A percentile compares a stretch with the other conserved stretches of the same genome.
phyloP scores from a whole-genome alignment of 768 basidiomycete genomes.

The Terana coerulea region DNA sequence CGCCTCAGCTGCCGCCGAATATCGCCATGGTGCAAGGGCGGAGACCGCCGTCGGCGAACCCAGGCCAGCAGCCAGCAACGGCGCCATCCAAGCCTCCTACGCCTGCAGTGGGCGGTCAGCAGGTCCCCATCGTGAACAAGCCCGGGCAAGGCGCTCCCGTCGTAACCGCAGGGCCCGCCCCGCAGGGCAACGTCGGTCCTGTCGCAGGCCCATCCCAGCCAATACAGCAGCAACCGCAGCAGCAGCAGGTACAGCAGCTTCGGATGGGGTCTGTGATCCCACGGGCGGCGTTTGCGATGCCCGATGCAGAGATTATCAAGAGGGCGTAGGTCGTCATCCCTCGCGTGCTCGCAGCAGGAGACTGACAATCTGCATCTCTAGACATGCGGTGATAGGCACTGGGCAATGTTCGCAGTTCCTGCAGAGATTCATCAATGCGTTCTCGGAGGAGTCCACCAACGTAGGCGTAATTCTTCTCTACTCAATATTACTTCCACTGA shows the following conservation, averaged over 20 bases:
- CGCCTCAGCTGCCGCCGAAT: conserved; percentile 31
- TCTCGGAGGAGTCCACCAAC: too few species aligned
- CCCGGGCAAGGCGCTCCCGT: neutral
- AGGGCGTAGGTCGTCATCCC: too few species aligned
- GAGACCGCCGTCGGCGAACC: conserved; percentile 7
- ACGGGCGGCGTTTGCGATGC: too few species aligned
- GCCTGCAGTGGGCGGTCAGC: neutral
- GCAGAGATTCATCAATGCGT: too few species aligned
- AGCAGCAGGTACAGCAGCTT: conserved; percentile 1
- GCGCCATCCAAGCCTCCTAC: conserved; percentile 7
- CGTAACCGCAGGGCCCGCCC: conserved; percentile 10
- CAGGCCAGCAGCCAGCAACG: neutral
- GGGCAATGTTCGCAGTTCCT: too few species aligned
- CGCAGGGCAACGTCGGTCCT: conserved; percentile 7
- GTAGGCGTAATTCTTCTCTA: too few species aligned
- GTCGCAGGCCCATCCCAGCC: neutral
- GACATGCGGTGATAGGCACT: too few species aligned
- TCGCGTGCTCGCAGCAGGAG: too few species aligned
- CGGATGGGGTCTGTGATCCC: neutral
- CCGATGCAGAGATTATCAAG: too few species aligned
- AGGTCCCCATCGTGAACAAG: conserved; percentile 1
- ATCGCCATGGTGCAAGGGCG: conserved; percentile 19
- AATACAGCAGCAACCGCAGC: conserved; percentile 3
- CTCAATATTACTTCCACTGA: neutral
- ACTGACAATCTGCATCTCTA: too few species aligned